Evolutionary conservation across 1,139 yeast genomes (phyloP), one percentile per base, ranked within the genome.

Genomic region (Blastobotrys serpentis): DNA sequence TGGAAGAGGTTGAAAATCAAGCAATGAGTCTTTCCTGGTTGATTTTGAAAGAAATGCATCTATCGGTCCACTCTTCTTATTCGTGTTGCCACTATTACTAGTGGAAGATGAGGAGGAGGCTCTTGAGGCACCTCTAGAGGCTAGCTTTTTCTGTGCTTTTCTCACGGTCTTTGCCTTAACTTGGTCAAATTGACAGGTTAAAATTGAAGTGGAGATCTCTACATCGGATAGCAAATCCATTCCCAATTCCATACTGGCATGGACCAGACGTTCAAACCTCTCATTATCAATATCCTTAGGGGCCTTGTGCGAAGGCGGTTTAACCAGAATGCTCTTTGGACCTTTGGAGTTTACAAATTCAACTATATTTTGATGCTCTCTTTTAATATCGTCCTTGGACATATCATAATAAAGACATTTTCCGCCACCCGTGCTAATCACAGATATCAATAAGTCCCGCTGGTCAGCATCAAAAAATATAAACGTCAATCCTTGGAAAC

Each of bases 341-440:
- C 36, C 25, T 11, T 40, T 25, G 2, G 30, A 25, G 21, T 37
- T 33, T 8, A 46, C 47, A 36, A 46, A 44, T 10, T 44, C 25
- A 10, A 47, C 50, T n/a, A 51, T 41, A 33, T 47, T 43, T 26
- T 46, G 39, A 2, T 36, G n/a, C 2, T 44, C 19, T 19, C 42
- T 33, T 1, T 14, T 11, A 18, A 43, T n/a, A 19, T 29, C 42
- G 11, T 32, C 22, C 22, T 18, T 16, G 4, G n/a, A 30, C 19
- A 45, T 19, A 16, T 36, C 40, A 8, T 18, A 36, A 11, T 36
- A 19, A n/a, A 19, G n/a, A 36, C 40, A 36, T 36, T 51, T 47
- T 3, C 62, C 67, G 2, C 58, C 59, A 1, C 59, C 64, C n/a
- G 58, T 51, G 13, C 51, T 47, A 10, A 64, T 51, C 1, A 56